Conservation (phyloP, 176 grass and related monocot genomes). For the Hordeum vulgare region DNA sequence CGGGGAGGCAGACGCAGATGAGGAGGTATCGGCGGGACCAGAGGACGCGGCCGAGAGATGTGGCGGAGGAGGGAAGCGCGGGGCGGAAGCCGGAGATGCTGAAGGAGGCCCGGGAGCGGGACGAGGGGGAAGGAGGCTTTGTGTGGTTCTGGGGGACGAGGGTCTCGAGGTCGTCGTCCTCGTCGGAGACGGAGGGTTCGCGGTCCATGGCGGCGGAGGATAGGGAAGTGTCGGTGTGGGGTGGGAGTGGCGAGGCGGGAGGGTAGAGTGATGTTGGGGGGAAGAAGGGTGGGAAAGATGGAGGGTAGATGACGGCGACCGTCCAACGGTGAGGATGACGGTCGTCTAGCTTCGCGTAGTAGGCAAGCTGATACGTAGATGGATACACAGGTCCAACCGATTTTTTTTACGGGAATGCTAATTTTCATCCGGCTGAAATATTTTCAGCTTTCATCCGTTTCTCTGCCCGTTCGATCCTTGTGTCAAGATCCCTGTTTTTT, state of each 20-base stretch:
- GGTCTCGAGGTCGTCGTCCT: constrained; percentile 81
- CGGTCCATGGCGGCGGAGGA: constrained; percentile 45
- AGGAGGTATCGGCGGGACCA: constrained; percentile 60
- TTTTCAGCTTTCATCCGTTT: too few relatives aligned
- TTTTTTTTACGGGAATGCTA: too few relatives aligned
- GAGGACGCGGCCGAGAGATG: constrained; percentile 26
- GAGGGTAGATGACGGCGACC: constrained; percentile 30
- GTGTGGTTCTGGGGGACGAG: constrained; percentile 72
- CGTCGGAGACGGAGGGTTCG: constrained; percentile 52
- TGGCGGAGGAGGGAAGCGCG: constrained; percentile 26
- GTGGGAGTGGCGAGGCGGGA: neutral
- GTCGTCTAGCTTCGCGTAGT: neutral
- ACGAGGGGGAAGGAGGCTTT: constrained; percentile 25
- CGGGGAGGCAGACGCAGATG: constrained; percentile 44
- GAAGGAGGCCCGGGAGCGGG: constrained; percentile 21
- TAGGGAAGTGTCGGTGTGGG: constrained; percentile 25
- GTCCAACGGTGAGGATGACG: neutral
- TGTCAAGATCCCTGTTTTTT: too few relatives aligned
- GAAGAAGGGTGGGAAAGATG: neutral
- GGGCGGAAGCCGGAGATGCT: constrained; percentile 16
- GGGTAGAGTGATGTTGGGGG: neutral
- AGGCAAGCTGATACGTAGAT: neutral
- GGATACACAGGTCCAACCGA: neutral
- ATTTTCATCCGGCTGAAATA: too few relatives aligned
- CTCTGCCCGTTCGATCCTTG: too few relatives aligned